Conservation (phyloP, 495 filamentous ascomycete species). For the Amorphotheca resinae region DNA sequence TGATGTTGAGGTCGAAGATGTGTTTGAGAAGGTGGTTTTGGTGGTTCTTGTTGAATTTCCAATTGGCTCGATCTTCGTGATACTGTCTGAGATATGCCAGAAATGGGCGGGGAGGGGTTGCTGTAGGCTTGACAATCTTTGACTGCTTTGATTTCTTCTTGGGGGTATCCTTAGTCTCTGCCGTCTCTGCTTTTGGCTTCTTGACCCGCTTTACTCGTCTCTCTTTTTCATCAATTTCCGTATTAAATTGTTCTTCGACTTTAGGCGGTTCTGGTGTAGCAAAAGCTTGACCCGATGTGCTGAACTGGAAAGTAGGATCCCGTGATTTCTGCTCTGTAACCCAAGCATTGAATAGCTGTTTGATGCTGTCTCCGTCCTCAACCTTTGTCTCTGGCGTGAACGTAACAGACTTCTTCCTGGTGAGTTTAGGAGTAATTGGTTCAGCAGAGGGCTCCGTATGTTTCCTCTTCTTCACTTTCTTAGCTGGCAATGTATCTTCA, state of each 20-base stretch:
- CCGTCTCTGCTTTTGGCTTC: slow-evolving; percentile 2
- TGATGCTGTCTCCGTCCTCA: slow-evolving; percentile 39
- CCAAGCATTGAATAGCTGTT: slow-evolving; percentile 34
- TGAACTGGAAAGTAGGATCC: slow-evolving; percentile 17
- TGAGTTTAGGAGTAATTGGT: slow-evolving; percentile 18
- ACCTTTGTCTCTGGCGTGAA: slow-evolving; percentile 62
- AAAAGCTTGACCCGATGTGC: slow-evolving; percentile 9
- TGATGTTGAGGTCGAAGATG: slow-evolving; percentile 50
- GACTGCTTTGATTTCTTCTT: slow-evolving; percentile 10
- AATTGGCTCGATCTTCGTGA: slow-evolving; percentile 47
- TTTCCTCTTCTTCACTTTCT: slow-evolving; percentile 18
- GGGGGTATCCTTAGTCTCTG: neutral
- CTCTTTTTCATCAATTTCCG: slow-evolving; percentile 16
- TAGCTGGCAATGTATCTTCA: slow-evolving; percentile 9
- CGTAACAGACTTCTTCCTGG: slow-evolving; percentile 56
- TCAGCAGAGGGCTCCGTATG: neutral
- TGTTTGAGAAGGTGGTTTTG: slow-evolving; percentile 76
- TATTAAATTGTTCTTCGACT: slow-evolving; percentile 14
- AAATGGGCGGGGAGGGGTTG: slow-evolving; percentile 38
- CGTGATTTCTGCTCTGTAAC: slow-evolving; percentile 24
- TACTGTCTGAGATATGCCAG: slow-evolving; percentile 63
- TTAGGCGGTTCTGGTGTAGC: slow-evolving; percentile 9
- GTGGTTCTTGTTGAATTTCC: slow-evolving; percentile 92
- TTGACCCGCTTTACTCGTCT: slow-evolving; percentile 15
- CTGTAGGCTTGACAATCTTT: slow-evolving; percentile 22